A percentile compares a stretch with the other conserved stretches of the same genome.
These are phyloP conservation scores for Penicillium silybi DNA, from an alignment of 495 filamentous ascomycete species.

Conservation along the genomic window DNA sequence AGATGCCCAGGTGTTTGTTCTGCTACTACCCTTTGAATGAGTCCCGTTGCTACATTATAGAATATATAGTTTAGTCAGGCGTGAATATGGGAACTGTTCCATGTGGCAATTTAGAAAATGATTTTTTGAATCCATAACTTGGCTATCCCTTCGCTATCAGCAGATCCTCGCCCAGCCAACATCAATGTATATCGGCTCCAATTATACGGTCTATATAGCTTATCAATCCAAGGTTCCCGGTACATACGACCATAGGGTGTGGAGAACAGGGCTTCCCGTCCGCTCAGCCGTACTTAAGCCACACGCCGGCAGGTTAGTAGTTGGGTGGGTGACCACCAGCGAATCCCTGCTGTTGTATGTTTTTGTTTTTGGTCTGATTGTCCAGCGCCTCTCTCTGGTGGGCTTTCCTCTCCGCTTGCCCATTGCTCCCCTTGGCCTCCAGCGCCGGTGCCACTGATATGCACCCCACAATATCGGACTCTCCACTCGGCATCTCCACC, in stretches of 20 bases:
- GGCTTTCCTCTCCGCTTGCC: not conserved
- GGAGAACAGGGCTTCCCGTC: too few species aligned
- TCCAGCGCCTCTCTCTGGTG: not conserved
- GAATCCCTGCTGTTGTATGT: too few species aligned
- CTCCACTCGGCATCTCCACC: slow-evolving; percentile 1
- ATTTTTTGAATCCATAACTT: not conserved
- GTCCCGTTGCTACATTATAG: not conserved
- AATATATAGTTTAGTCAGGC: not conserved
- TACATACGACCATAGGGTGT: not conserved
- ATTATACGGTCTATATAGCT: not conserved
- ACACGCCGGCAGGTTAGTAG: too few species aligned
- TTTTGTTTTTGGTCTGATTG: too few species aligned
- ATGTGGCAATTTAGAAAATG: not conserved
- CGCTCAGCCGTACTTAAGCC: too few species aligned
- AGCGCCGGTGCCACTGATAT: not conserved
- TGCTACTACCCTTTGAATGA: not conserved
- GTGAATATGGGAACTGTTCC: not conserved
- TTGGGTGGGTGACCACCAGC: too few species aligned
- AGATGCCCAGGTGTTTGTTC: not conserved
- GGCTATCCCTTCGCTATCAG: not conserved
- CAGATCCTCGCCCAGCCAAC: not conserved
- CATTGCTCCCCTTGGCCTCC: not conserved
- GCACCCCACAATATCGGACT: not conserved
- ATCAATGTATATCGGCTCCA: not conserved
- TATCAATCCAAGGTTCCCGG: not conserved